These are phyloP conservation scores for Saposhnikovia divaricata DNA, from an alignment of 129 eudicot species.

Conservation along the genomic window DNA sequence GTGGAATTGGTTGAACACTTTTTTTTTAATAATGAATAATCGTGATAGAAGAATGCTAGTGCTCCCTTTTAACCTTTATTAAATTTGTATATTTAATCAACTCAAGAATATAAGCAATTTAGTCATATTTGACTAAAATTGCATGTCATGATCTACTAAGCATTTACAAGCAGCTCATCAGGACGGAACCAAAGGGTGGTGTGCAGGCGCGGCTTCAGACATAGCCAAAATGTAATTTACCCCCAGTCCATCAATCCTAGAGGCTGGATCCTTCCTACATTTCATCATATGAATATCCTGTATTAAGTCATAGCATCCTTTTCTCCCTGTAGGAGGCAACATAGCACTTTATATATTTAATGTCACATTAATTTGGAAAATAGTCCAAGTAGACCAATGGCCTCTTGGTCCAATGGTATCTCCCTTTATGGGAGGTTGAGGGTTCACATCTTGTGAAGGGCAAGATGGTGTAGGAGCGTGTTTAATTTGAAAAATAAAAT, in stretches of 20 bases:
- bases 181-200: neutral
- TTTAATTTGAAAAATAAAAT: too few species aligned
- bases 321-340: neutral
- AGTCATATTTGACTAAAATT: too few species aligned
- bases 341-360: neutral
- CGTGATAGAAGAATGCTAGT: neutral
- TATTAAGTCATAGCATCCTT: neutral
- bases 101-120: neutral
- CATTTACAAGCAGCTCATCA: neutral
- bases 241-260: neutral
- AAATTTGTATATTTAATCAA: neutral
- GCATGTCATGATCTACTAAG: neutral
- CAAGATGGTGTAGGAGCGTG: neutral
- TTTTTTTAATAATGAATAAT: neutral
- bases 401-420: neutral
- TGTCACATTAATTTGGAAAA: neutral
- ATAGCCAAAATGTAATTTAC: neutral
- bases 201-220: neutral
- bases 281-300: neutral
- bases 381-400: neutral
- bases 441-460: too few species aligned
- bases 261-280: neutral
- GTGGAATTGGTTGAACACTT: neutral
- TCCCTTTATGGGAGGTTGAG: too few species aligned
- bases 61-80: neutral